Evolutionary conservation across 805 yeast species (phyloP).

Genomic region (Myxozyma melibiosi): DNA sequence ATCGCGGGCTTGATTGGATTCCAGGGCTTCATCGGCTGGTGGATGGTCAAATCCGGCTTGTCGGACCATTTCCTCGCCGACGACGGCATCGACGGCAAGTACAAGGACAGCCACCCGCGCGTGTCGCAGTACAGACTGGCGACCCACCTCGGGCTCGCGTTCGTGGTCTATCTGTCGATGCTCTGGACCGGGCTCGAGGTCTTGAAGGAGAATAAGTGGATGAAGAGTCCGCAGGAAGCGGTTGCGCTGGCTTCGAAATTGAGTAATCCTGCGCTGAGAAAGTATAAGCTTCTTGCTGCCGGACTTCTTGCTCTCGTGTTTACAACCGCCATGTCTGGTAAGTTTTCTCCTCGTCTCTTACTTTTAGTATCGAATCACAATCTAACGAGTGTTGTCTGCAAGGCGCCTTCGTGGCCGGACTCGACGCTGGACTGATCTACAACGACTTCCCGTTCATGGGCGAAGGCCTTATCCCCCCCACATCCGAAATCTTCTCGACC

Average conservation of each 20-base stretch:
- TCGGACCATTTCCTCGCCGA: constrained; percentile 76
- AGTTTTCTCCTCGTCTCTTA: constrained; percentile 81
- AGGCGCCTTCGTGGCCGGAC: constrained; percentile 97
- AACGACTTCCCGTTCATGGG: constrained; percentile 98
- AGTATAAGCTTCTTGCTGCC: constrained; percentile 57
- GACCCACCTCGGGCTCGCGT: constrained; percentile 92
- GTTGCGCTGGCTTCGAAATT: constrained; percentile 58
- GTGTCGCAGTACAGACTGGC: constrained; percentile 94
- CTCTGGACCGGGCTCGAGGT: constrained; percentile 87
- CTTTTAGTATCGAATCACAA: constrained; percentile 78
- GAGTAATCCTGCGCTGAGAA: constrained; percentile 56
- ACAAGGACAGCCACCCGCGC: constrained; percentile 68
- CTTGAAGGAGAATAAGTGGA: constrained; percentile 69
- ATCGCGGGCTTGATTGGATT: constrained; percentile 79
- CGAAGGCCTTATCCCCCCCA: constrained; percentile 64
- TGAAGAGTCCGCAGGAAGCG: constrained; percentile 64
- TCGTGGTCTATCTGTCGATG: constrained; percentile 83
- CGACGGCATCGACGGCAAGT: constrained; percentile 56
- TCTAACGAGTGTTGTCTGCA: constrained; percentile 51
- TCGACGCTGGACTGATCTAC: constrained; percentile 95
- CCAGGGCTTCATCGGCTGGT: constrained; percentile 98
- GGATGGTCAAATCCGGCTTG: constrained; percentile 98
- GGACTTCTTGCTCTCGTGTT: constrained; percentile 72
- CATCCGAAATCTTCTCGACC: constrained; percentile 75
- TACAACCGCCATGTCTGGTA: constrained; percentile 94